Evolutionary conservation across 73 alveolate species (phyloP), one percentile per base, ranked within the genome.

Genomic region (Blepharisma stoltei): DNA sequence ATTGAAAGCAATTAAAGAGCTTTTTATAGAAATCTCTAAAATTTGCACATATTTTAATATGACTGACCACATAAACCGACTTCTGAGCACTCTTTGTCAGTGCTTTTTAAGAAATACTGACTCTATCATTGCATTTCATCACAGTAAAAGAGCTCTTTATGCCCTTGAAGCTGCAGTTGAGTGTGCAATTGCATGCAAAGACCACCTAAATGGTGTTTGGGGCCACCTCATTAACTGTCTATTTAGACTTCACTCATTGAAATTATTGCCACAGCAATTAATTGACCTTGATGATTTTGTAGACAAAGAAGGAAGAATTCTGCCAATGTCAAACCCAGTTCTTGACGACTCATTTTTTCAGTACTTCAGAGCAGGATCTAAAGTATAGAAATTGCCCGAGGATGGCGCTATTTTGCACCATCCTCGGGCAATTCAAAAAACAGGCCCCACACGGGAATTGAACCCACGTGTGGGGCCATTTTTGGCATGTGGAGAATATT

Each of bases 251-350:
- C 73, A 60, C 5, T 14, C 14, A 60, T 38, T 60, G 14, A 60
- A 60, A 60, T n/a, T 60, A 8, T 38, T 60, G 49, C 73, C 73
- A 14, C 14, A 25, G 2, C 73, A 60, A 60, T 38, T 60, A 14
- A 25, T 60, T 18, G 73, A 60, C 14, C 73, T 60, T 60, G 73
- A 60, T 60, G 73, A 60, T 60, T 60, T 60, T 60, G 73, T 60
- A 18, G 73, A 60, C 23, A 38, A 60, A 60, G 37, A 18, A 8
- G 73, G 73, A 20, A 60, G 23, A 14, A 38, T 38, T 18, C 5
- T 60, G 18, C 73, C 73, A 8, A 60, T 60, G 73, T n/a, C 73
- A 25, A 60, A n/a, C 38, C 14, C 48, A 14, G 46, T 14, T 20
- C 45, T 60, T 60, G 73, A 60, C 23, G 73, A 60, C 2, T 14